Conservation (phyloP, 139 green algal genomes). For the Chlamydomonas sp. region DNA sequence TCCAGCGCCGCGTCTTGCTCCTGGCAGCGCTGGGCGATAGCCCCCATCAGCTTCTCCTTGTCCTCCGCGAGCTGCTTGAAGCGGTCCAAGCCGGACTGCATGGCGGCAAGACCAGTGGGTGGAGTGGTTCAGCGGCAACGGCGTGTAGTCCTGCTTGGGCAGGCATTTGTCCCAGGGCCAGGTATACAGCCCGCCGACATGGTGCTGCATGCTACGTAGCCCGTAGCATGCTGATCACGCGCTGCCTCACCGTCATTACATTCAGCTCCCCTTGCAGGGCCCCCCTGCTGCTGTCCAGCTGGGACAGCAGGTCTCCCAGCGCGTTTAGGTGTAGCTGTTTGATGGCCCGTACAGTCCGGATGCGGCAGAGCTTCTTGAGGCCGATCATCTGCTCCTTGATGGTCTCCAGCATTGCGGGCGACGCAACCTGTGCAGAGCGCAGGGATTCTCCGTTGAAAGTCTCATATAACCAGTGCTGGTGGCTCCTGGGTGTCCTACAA, state of each 20-base stretch:
- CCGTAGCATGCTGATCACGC: neutral
- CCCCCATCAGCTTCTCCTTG: neutral
- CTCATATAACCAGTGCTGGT: too few relatives aligned
- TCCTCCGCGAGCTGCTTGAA: neutral
- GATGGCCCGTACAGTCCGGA: slow-evolving; percentile 59
- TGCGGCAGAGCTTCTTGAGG: slow-evolving; percentile 76
- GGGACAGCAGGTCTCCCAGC: slow-evolving; percentile 34
- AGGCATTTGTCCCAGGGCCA: too few relatives aligned
- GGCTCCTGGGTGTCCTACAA: neutral
- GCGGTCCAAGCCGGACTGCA: slow-evolving; percentile 4
- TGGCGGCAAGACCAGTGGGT: too few relatives aligned
- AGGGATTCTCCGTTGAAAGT: neutral
- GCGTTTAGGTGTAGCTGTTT: slow-evolving; percentile 62
- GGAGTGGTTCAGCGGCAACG: too few relatives aligned
- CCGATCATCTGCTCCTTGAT: slow-evolving; percentile 62
- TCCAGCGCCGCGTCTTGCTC: slow-evolving; percentile 10
- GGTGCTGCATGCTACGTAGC: neutral
- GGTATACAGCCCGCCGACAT: slow-evolving; percentile 1
- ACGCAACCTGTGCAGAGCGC: slow-evolving; percentile 12
- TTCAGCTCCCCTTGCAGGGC: neutral
- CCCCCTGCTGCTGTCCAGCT: slow-evolving; percentile 38
- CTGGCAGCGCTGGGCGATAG: neutral
- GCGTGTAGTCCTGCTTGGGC: too few relatives aligned
- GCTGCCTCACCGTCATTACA: neutral
- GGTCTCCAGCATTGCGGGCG: slow-evolving; percentile 53